Conservation (phyloP, 140 eudicot genomes). For the Bidens hawaiensis region DNA sequence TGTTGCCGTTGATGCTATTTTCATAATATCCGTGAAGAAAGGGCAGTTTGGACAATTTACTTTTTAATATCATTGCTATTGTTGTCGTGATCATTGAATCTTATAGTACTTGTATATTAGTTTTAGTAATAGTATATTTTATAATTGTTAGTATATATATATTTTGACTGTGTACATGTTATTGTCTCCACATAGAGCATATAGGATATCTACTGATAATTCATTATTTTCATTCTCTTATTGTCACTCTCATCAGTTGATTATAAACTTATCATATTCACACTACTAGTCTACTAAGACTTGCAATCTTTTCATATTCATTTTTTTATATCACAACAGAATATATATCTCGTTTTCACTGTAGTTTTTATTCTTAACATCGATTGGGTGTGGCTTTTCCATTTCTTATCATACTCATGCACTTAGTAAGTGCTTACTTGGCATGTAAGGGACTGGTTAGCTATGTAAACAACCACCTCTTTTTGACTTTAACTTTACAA, state of each 20-base stretch:
- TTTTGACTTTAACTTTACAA: conserved; percentile 4
- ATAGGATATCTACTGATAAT: not conserved
- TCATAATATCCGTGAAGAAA: not conserved
- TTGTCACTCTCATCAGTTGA: not conserved
- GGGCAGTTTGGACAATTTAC: conserved; percentile 2
- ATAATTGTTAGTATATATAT: too few relatives aligned
- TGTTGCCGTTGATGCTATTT: not conserved
- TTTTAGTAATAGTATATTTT: too few relatives aligned
- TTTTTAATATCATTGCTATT: too few relatives aligned
- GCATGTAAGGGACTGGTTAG: conserved; percentile 1
- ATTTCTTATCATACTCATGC: not conserved
- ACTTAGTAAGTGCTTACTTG: not conserved
- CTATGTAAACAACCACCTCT: not conserved
- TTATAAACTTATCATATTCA: not conserved
- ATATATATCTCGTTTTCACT: not conserved
- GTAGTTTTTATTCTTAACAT: not conserved
- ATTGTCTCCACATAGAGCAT: not conserved
- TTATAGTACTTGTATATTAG: too few relatives aligned
- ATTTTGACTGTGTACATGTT: conserved; percentile 5
- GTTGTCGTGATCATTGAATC: too few relatives aligned
- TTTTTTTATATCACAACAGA: not conserved
- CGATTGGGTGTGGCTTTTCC: not conserved
- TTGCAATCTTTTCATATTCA: not conserved
- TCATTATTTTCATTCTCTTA: not conserved
- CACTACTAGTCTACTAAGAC: not conserved